Conservation (phyloP, 202 grass and related monocot species). For the Brachypodium distachyon region DNA sequence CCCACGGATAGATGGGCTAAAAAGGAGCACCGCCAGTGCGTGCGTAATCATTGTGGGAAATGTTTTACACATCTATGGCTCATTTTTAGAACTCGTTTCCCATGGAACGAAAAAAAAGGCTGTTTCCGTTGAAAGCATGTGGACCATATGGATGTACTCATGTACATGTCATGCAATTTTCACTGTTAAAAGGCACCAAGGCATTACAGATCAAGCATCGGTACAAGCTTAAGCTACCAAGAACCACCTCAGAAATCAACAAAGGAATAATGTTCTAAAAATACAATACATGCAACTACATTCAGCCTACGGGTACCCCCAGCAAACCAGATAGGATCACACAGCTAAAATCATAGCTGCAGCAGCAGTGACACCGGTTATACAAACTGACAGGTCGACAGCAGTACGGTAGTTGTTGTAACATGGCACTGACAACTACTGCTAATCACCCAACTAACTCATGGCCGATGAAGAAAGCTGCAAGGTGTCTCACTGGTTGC, state of each 20-base stretch:
- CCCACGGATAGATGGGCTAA: not conserved
- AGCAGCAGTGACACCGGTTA: not conserved
- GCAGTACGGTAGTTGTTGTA: too few relatives aligned
- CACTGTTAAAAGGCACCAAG: not conserved
- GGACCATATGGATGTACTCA: too few relatives aligned
- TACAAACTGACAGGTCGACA: too few relatives aligned
- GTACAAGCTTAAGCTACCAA: conserved; percentile 19
- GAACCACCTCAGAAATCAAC: conserved; percentile 24
- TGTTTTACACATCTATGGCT: too few relatives aligned
- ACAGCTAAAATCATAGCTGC: conserved; percentile 11
- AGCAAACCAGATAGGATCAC: conserved; percentile 12
- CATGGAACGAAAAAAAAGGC: too few relatives aligned
- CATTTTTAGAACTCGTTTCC: too few relatives aligned
- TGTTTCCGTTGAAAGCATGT: too few relatives aligned
- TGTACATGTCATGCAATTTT: not conserved
- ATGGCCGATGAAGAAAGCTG: not conserved
- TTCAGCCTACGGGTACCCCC: not conserved
- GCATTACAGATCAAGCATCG: not conserved
- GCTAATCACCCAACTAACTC: conserved; percentile 2
- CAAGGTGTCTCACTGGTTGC: not conserved
- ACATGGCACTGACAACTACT: conserved; percentile 8
- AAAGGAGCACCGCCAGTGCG: too few relatives aligned
- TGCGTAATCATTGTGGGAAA: too few relatives aligned
- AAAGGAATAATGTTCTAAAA: conserved; percentile 31
- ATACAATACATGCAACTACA: conserved; percentile 26